Conservation (phyloP, 1,284 basidiomycete genomes). For the Cutaneotrichosporon arboriforme region DNA sequence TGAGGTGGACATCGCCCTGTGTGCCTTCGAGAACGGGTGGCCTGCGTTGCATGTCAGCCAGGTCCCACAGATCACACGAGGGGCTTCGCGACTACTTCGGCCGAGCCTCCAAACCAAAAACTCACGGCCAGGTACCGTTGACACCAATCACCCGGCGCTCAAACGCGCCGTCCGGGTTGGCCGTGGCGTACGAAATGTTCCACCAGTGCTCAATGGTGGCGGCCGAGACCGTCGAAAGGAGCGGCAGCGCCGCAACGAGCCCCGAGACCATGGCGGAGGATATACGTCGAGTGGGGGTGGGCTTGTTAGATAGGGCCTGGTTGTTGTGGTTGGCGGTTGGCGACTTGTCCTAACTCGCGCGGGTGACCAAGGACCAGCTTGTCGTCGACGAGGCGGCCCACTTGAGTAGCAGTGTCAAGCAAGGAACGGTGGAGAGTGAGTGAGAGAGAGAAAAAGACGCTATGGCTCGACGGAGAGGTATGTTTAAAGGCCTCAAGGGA, state of each 20-base stretch:
- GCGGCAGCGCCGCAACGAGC: slow-evolving; percentile 19
- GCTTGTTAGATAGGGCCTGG: no score
- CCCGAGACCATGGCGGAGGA: slow-evolving; percentile 13
- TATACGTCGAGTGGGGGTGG: background rate
- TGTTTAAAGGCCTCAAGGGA: slow-evolving; percentile 5
- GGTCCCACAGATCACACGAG: no score
- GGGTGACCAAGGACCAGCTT: no score
- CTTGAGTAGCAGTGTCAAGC: background rate
- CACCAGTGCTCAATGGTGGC: slow-evolving; percentile 46
- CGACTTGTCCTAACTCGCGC: no score
- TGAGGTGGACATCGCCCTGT: slow-evolving; percentile 57
- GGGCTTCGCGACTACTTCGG: background rate
- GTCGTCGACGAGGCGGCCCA: no score
- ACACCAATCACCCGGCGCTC: slow-evolving; percentile 74
- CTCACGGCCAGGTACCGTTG: slow-evolving; percentile 87
- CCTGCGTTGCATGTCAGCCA: slow-evolving; percentile 45
- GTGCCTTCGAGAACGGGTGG: slow-evolving; percentile 73
- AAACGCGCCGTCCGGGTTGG: slow-evolving; percentile 49
- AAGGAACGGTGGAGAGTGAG: no score
- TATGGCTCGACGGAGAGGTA: background rate
- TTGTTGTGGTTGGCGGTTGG: no score
- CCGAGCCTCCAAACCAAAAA: slow-evolving; percentile 13
- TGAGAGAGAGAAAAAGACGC: background rate
- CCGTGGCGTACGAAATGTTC: slow-evolving; percentile 47
- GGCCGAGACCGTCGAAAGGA: slow-evolving; percentile 27